Conservation (phyloP, 2,329 filamentous ascomycete species). For the Canariomyces notabilis region DNA sequence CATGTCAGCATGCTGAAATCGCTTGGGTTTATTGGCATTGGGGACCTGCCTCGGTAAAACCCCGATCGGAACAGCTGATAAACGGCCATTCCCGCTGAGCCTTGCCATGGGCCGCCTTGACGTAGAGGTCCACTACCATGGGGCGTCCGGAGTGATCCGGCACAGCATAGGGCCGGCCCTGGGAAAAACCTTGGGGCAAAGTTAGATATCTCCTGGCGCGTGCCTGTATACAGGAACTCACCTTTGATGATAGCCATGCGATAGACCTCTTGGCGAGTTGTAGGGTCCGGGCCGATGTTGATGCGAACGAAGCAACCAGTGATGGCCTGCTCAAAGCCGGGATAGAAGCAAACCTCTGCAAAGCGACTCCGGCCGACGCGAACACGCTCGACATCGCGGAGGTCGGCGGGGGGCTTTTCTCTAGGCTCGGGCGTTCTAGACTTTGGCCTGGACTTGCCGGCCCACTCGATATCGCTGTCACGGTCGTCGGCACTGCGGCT, state of each 20-base stretch:
- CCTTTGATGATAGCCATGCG: constrained; percentile 85
- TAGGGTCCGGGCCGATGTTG: constrained; percentile 70
- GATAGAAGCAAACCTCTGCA: constrained; percentile 87
- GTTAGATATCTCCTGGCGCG: neutral
- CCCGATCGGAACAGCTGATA: constrained; percentile 79
- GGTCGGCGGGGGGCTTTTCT: constrained; percentile 63
- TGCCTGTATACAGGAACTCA: constrained; percentile 34
- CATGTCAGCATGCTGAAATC: constrained; percentile 22
- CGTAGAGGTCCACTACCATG: constrained; percentile 82
- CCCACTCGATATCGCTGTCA: constrained; percentile 76
- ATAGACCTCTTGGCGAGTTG: constrained; percentile 71
- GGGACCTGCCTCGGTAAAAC: constrained; percentile 68
- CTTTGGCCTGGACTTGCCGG: constrained; percentile 44
- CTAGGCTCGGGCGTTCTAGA: constrained; percentile 52
- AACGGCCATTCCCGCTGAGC: constrained; percentile 83
- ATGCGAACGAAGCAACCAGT: constrained; percentile 81
- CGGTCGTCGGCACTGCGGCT: constrained; percentile 56
- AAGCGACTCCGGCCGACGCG: constrained; percentile 83
- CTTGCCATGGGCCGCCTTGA: constrained; percentile 75
- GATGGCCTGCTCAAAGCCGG: constrained; percentile 77
- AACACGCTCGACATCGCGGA: constrained; percentile 79
- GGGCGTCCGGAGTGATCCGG: constrained; percentile 66
- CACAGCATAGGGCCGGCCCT: constrained; percentile 79
- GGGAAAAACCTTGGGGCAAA: constrained; percentile 61
- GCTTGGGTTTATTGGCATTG: neutral